A percentile compares a stretch with the other conserved stretches of the same genome.
Conservation (phyloP, 78 protist species). For the Dictyostelium brefeldianum region DNA sequence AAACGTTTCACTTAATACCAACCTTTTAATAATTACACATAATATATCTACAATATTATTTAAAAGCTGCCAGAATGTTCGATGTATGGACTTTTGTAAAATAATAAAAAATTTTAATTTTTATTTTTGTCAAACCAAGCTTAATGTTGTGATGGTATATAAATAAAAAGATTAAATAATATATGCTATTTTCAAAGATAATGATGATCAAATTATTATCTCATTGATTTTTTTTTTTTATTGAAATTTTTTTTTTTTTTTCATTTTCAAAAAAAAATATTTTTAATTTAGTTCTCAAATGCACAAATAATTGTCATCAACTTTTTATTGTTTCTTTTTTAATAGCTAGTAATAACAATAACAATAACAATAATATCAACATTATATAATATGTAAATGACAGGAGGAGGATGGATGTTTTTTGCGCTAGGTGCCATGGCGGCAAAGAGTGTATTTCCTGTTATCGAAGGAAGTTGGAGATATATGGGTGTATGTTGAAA, state of each 20-base stretch:
- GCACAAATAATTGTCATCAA: neutral
- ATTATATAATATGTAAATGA: neutral
- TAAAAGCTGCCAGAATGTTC: no score
- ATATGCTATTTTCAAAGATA: no score
- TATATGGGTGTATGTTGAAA: slow-evolving; percentile 60
- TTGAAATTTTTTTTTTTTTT: neutral
- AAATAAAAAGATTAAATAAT: no score
- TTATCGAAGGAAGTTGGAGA: slow-evolving; percentile 60
- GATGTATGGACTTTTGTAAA: no score
- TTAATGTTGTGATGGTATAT: no score
- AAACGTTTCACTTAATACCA: no score
- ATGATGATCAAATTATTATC: no score
- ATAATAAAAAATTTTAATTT: no score
- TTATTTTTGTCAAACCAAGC: no score
- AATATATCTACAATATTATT: no score
- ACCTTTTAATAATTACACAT: no score
- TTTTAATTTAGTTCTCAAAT: neutral
- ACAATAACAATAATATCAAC: neutral
- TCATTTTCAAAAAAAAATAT: neutral
- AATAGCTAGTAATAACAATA: neutral
- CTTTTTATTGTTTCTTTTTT: neutral
- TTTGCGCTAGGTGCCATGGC: slow-evolving; percentile 43
- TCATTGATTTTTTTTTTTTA: neutral
- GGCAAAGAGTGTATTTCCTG: slow-evolving; percentile 32
- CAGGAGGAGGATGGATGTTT: slow-evolving; percentile 31